A percentile compares a stretch with the other conserved stretches of the same genome.
Conservation (phyloP, 495 filamentous ascomycete species). For the Talaromyces proteolyticus region DNA sequence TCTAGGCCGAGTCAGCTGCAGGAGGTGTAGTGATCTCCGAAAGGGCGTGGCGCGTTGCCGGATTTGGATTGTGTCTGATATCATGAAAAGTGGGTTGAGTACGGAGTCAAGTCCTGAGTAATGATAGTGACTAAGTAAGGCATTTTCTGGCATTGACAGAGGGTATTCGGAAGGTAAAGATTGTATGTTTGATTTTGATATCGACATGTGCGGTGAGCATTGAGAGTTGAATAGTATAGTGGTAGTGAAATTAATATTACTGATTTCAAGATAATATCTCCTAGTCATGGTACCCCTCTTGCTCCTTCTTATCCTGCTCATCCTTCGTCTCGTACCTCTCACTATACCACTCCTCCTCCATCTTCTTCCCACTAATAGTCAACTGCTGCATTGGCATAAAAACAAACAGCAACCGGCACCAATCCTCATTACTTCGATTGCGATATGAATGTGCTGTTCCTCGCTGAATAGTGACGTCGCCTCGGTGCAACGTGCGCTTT, state of each 20-base stretch:
- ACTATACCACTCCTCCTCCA: slow-evolving; percentile 23
- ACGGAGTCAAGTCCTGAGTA: no score
- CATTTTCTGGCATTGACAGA: no score
- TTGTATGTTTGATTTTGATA: no score
- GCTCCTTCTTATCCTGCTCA: slow-evolving; percentile 4
- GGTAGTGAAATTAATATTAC: no score
- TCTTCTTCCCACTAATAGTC: slow-evolving; percentile 15
- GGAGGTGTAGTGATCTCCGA: not conserved
- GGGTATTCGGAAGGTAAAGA: no score
- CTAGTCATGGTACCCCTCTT: slow-evolving; percentile 4
- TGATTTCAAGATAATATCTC: no score
- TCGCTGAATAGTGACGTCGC: slow-evolving; percentile 65
- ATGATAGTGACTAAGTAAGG: no score
- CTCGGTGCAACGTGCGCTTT: slow-evolving; percentile 49
- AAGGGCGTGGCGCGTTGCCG: not conserved
- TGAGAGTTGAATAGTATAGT: no score
- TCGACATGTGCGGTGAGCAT: no score
- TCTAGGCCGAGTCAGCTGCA: no score
- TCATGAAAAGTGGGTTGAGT: no score
- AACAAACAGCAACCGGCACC: slow-evolving; percentile 53
- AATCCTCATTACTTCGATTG: slow-evolving; percentile 43
- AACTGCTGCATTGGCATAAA: slow-evolving; percentile 26
- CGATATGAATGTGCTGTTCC: slow-evolving; percentile 58
- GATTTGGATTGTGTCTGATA: no score
- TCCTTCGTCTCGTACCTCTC: slow-evolving; percentile 12